phyloP scores from a whole-genome alignment of 257 asterid species.

The Salvia hispanica region DNA sequence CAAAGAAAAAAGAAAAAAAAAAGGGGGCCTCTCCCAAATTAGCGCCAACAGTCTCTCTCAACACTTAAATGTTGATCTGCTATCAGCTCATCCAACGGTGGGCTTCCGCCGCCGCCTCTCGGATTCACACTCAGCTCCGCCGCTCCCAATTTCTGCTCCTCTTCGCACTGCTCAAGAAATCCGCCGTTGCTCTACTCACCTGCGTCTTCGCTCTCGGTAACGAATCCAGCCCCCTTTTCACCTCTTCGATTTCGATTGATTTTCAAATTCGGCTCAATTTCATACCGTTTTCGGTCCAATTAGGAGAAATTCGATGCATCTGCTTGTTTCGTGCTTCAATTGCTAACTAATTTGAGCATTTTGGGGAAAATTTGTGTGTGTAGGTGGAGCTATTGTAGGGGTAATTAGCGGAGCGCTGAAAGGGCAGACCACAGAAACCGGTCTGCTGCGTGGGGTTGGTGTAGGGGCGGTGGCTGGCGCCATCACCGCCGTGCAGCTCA shows the following conservation, averaged over 20 bases:
- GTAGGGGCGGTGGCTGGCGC: slow-evolving; percentile 91
- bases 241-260: too few species aligned
- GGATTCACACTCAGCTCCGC: slow-evolving; percentile 30
- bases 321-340: slow-evolving; percentile 4
- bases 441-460: slow-evolving; percentile 78
- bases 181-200: slow-evolving; percentile 50
- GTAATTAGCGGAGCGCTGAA: slow-evolving; percentile 77
- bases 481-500: slow-evolving; percentile 77
- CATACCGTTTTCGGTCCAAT: not conserved
- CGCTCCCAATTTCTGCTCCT: slow-evolving; percentile 40
- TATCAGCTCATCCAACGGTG: slow-evolving; percentile 33
- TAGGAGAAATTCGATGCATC: not conserved
- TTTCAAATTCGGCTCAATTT: not conserved
- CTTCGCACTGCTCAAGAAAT: slow-evolving; percentile 40
- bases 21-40: not conserved
- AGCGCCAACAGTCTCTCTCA: slow-evolving; percentile 1
- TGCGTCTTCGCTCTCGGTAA: slow-evolving; percentile 70
- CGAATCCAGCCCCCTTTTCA: not conserved
- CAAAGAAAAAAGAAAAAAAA: too few species aligned
- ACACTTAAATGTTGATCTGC: slow-evolving; percentile 36
- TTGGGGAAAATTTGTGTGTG: not conserved
- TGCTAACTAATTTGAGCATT: not conserved
- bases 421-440: slow-evolving; percentile 95
- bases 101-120: slow-evolving; percentile 40
- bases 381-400: slow-evolving; percentile 86